Conservation (phyloP, 2,329 filamentous ascomycete genomes). For the Talaromyces amestolkiae region DNA sequence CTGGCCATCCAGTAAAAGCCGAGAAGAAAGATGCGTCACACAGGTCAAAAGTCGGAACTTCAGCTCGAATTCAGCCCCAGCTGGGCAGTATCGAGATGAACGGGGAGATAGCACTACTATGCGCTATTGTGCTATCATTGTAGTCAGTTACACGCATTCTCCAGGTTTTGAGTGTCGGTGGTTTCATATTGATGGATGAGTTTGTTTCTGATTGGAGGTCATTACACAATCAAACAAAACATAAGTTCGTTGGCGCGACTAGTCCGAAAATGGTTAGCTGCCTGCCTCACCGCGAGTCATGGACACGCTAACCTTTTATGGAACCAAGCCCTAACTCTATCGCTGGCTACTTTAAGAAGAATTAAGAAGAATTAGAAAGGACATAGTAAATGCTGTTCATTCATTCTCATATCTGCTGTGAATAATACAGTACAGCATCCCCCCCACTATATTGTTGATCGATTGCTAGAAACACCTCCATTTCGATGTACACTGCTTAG, state of each 20-base stretch:
- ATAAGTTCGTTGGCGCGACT: not conserved
- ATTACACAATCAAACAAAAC: not conserved
- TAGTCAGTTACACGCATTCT: not conserved
- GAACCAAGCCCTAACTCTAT: not conserved
- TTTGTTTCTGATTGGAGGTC: not conserved
- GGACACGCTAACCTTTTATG: not conserved
- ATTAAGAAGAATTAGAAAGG: too few relatives aligned
- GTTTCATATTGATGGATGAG: not conserved
- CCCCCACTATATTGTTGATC: too few relatives aligned
- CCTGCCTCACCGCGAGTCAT: not conserved
- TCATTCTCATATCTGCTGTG: too few relatives aligned
- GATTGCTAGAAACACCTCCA: too few relatives aligned
- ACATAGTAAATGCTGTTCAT: too few relatives aligned
- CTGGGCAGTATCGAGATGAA: too few relatives aligned
- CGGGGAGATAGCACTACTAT: not conserved
- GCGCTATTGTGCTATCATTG: not conserved
- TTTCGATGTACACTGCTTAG: not conserved
- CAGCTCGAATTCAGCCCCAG: not conserved
- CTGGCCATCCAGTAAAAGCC: not conserved
- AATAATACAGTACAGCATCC: too few relatives aligned
- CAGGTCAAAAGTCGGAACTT: not conserved
- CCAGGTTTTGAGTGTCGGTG: not conserved
- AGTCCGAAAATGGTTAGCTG: not conserved
- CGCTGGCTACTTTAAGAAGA: too few relatives aligned
- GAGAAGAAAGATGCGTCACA: conserved; percentile 3